Conservation (phyloP, 208 protist genomes). For the Acanthamoeba lenticulata region DNA sequence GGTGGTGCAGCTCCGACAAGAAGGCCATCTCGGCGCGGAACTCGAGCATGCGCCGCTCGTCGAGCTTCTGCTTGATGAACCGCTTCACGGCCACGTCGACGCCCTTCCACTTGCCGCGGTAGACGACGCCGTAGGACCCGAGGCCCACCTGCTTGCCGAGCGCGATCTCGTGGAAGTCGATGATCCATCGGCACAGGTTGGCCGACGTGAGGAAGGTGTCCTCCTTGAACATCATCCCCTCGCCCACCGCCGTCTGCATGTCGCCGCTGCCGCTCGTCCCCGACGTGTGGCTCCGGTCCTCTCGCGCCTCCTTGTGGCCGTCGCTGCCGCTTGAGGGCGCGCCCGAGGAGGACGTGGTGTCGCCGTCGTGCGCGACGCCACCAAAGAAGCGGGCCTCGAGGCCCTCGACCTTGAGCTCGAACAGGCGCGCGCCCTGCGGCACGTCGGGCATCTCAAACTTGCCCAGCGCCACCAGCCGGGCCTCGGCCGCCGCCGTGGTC, state of each 20-base stretch:
- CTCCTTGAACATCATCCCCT: not conserved
- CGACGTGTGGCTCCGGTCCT: not conserved
- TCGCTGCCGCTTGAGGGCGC: not conserved
- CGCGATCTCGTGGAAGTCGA: slow-evolving; percentile 14
- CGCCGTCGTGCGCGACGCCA: not conserved
- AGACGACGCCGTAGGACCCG: slow-evolving; percentile 8
- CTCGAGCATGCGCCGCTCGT: not conserved
- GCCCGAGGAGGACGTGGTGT: not conserved
- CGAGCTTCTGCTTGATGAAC: slow-evolving; percentile 56
- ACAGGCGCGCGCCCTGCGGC: not conserved
- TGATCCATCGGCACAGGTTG: slow-evolving; percentile 59
- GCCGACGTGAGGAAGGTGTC: slow-evolving; percentile 25
- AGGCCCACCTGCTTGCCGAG: slow-evolving; percentile 21
- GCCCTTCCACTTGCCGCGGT: slow-evolving; percentile 31
- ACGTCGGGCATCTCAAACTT: slow-evolving; percentile 15
- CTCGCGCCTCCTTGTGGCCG: too few relatives aligned
- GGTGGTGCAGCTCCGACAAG: slow-evolving; percentile 17
- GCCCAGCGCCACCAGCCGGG: not conserved
- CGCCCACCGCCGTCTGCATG: slow-evolving; percentile 1
- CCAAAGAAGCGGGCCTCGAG: slow-evolving; percentile 28
- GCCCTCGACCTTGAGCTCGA: not conserved
- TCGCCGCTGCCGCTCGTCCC: not conserved
- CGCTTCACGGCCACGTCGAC: slow-evolving; percentile 37
- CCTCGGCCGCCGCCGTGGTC: not conserved
- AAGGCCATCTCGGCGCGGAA: slow-evolving; percentile 53